Conservation (phyloP, 2,329 filamentous ascomycete species). For the Escovopsis weberi region DNA sequence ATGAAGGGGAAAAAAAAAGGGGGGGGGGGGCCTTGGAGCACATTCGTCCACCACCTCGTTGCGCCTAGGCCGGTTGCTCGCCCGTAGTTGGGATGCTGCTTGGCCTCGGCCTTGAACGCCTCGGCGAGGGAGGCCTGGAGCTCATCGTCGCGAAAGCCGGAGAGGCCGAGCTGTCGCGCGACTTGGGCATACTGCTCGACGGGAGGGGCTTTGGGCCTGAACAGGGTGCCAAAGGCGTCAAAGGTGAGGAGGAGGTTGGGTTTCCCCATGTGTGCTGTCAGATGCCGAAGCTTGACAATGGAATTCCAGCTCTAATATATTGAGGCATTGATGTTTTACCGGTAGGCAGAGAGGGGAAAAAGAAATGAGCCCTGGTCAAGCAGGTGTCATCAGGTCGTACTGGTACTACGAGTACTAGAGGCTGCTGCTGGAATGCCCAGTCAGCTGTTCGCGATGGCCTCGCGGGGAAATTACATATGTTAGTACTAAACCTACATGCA, state of each 20-base stretch:
- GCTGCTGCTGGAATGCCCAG: too few relatives aligned
- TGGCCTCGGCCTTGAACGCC: slow-evolving; percentile 34
- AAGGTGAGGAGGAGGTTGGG: slow-evolving; percentile 42
- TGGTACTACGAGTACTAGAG: too few relatives aligned
- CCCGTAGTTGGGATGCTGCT: slow-evolving; percentile 43
- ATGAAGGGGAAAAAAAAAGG: not conserved
- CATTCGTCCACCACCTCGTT: slow-evolving; percentile 45
- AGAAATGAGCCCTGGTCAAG: slow-evolving; percentile 1
- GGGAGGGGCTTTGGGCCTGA: slow-evolving; percentile 35
- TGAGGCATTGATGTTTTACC: too few relatives aligned
- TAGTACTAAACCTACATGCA: too few relatives aligned
- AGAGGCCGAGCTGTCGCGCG: slow-evolving; percentile 35
- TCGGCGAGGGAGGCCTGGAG: slow-evolving; percentile 18
- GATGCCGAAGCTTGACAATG: not conserved
- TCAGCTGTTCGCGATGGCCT: too few relatives aligned
- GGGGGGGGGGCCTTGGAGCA: slow-evolving; percentile 16
- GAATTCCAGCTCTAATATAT: too few relatives aligned
- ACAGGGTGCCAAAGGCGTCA: slow-evolving; percentile 53
- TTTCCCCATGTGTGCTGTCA: slow-evolving; percentile 9
- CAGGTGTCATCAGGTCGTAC: too few relatives aligned
- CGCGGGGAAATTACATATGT: too few relatives aligned
- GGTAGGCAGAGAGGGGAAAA: too few relatives aligned
- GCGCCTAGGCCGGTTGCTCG: slow-evolving; percentile 34
- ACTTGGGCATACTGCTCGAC: slow-evolving; percentile 37
- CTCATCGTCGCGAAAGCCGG: slow-evolving; percentile 24